phyloP scores from a whole-genome alignment of 2,329 filamentous ascomycete genomes.

The Fusarium nelsonii region DNA sequence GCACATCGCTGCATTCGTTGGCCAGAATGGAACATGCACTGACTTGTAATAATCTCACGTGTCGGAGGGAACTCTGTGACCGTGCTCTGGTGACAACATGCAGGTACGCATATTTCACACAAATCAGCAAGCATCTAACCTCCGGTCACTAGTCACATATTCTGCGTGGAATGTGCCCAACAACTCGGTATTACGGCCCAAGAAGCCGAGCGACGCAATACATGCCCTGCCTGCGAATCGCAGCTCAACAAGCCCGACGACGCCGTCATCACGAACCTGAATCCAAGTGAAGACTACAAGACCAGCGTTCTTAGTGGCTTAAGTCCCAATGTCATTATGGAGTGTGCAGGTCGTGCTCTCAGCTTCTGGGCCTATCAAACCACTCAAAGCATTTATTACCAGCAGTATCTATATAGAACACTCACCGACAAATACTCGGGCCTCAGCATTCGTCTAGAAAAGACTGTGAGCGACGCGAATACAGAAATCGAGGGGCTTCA shows the following conservation, averaged over 20 bases:
- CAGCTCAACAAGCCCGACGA: conserved; percentile 79
- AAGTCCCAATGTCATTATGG: conserved; percentile 84
- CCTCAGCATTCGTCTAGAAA: conserved; percentile 76
- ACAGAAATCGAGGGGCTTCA: conserved; percentile 75
- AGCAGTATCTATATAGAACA: conserved; percentile 78
- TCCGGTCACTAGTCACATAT: conserved; percentile 75
- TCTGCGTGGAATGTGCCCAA: conserved; percentile 81
- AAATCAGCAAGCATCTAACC: conserved; percentile 1
- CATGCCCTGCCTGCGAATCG: conserved; percentile 82
- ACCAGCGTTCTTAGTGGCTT: conserved; percentile 86
- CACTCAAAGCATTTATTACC: conserved; percentile 84
- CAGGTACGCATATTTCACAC: conserved; percentile 65
- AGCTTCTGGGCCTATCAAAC: conserved; percentile 90
- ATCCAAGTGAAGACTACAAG: conserved; percentile 90
- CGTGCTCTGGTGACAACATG: conserved; percentile 89
- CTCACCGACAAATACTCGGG: conserved; percentile 77
- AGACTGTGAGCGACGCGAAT: conserved; percentile 80
- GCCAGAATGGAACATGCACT: conserved; percentile 77
- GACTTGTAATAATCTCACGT: conserved; percentile 84
- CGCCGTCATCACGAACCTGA: conserved; percentile 77
- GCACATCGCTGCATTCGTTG: neutral
- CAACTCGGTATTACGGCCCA: conserved; percentile 69
- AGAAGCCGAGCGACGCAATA: conserved; percentile 53
- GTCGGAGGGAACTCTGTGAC: conserved; percentile 75
- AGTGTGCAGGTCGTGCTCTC: conserved; percentile 83